Evolutionary conservation across 768 basidiomycete genomes (phyloP).

Genomic region (Goffeauzyma gilvescens): DNA sequence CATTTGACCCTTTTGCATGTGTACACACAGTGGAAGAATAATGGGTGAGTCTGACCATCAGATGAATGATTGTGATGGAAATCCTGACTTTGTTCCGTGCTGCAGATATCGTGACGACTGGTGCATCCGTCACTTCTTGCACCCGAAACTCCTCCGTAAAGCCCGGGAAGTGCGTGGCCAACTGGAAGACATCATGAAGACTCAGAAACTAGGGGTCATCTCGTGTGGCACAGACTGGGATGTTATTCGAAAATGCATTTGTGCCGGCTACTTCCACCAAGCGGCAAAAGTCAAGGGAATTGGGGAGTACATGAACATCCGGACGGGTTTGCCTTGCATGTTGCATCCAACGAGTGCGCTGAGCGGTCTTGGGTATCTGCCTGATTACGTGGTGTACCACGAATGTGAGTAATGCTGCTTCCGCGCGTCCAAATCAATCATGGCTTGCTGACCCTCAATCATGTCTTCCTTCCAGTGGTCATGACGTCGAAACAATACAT

Average conservation of each 20-base stretch:
- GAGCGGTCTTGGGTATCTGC: constrained; percentile 88
- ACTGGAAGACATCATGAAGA: constrained; percentile 97
- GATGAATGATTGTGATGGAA: neutral
- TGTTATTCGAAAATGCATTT: constrained; percentile 84
- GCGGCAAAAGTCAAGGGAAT: constrained; percentile 96
- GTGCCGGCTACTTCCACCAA: constrained; percentile 97
- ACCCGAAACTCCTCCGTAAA: constrained; percentile 87
- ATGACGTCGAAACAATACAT: constrained; percentile 86
- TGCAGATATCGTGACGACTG: constrained; percentile 76
- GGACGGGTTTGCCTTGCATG: constrained; percentile 75
- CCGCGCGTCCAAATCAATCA: constrained; percentile 2
- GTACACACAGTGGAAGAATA: constrained; percentile 94
- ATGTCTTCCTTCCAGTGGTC: constrained; percentile 37
- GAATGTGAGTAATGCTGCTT: constrained; percentile 37
- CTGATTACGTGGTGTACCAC: constrained; percentile 91
- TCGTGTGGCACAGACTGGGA: constrained; percentile 93
- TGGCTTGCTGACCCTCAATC: neutral
- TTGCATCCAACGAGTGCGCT: constrained; percentile 91
- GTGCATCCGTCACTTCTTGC: constrained; percentile 85
- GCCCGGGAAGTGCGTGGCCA: constrained; percentile 86
- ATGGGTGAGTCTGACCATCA: constrained; percentile 43
- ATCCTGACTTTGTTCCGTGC: constrained; percentile 4
- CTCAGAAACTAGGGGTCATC: constrained; percentile 85
- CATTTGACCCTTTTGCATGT: constrained; percentile 89
- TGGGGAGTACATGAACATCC: constrained; percentile 93